Conservation (phyloP, 2,329 filamentous ascomycete genomes). For the Corynespora cassiicola region DNA sequence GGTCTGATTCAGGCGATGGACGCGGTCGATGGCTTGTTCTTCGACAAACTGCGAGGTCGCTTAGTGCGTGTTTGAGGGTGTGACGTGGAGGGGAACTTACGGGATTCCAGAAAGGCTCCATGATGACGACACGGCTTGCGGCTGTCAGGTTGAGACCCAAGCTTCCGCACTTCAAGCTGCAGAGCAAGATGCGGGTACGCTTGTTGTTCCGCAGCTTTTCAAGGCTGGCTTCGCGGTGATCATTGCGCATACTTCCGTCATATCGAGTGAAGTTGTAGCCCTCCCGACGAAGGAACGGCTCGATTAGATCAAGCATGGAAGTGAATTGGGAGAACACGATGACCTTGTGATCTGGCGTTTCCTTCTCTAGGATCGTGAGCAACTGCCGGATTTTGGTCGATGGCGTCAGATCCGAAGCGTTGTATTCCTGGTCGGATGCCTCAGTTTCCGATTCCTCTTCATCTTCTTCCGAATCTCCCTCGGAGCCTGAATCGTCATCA, state of each 20-base stretch:
- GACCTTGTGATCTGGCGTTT: slow-evolving; percentile 86
- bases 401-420: slow-evolving; percentile 60
- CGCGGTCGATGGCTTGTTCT: slow-evolving; percentile 97
- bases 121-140: slow-evolving; percentile 88
- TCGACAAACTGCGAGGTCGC: slow-evolving; percentile 77
- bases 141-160: slow-evolving; percentile 94
- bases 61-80: no score
- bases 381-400: slow-evolving; percentile 94
- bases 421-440: slow-evolving; percentile 46
- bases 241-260: slow-evolving; percentile 94
- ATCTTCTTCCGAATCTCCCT: slow-evolving; percentile 52
- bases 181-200: slow-evolving; percentile 81
- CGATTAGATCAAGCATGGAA: slow-evolving; percentile 94
- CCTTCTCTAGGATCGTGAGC: slow-evolving; percentile 78
- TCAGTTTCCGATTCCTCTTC: slow-evolving; percentile 51
- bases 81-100: slow-evolving; percentile 55
- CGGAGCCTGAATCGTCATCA: slow-evolving; percentile 35
- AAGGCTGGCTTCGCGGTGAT: slow-evolving; percentile 86
- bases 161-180: slow-evolving; percentile 91
- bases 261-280: slow-evolving; percentile 85
- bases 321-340: slow-evolving; percentile 99
- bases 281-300: slow-evolving; percentile 82
- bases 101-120: slow-evolving; percentile 99
- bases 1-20: slow-evolving; percentile 97
- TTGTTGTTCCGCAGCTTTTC: slow-evolving; percentile 76